Base-by-base conservation (phyloP, 2,329 filamentous ascomycete genomes). In the Neonectria coccinea region DNA sequence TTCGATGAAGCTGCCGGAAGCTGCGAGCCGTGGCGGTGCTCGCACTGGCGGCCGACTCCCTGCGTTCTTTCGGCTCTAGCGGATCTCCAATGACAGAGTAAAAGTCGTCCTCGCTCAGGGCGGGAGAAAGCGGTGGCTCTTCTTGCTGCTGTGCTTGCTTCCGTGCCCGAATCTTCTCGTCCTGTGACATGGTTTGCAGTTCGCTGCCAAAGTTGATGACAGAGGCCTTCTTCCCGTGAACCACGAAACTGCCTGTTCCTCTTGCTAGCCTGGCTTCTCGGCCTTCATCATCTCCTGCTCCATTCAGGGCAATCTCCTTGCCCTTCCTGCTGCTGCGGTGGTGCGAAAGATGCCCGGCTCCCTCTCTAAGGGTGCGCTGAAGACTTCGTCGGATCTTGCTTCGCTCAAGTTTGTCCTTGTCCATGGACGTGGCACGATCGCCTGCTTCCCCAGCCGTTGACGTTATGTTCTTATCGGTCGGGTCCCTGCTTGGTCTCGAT, bases 171-270 rank as follows among this genome's bases (percentile, higher is more conserved):
- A 93, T 80, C 41, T 90, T 88, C 73, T 94, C 91, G 65, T 95
- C 92, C 0, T 89, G 85, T 1, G 90, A 86, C 79, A 94, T 88
- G 64, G 87, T 91, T 73, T 95, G 91, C 82, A 97, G 90, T 72
- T 97, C 95, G n/a, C 90, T 89, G 9, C 94, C 94, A 76, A 99
- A 97, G n/a, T 93, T 97, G 70, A 99, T 93, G 60, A 99, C 92
- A 1, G 94, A 97, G 3, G 96, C 96, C 79, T 99, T 98, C 83
- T 98, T 99, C 65, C 96, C 95, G 75, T 99, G 96, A 4, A 99
- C 90, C 4, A 96, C 97, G 78, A 99, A 99, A 73, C 93, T 97
- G 5, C 93, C 93, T 12, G 92, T 89, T 12, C 91, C 91, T 52
- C 96, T 89, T 7, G 91, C 84, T 12, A 99, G 84, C 11, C 91